These are phyloP conservation scores for Candida krabiensis DNA, from an alignment of 805 yeast genomes.

Conservation along the genomic window DNA sequence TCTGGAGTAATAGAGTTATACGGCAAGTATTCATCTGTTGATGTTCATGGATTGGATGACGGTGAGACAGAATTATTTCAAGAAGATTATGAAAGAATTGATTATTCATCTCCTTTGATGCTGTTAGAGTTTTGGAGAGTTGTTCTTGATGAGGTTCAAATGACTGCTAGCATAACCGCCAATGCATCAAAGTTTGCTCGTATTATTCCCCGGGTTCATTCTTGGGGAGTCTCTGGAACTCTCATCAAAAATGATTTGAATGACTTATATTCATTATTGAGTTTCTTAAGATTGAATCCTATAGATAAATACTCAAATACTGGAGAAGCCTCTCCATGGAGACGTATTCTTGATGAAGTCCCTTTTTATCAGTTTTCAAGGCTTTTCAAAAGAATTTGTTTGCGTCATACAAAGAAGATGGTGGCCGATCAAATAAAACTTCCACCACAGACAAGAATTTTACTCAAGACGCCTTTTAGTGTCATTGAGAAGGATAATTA, in stretches of 20 bases:
- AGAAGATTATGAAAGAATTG: conserved; percentile 35
- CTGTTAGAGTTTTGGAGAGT: conserved; percentile 86
- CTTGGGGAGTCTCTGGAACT: conserved; percentile 98
- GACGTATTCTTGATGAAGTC: conserved; percentile 23
- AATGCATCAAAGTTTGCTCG: conserved; percentile 80
- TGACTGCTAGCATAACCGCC: conserved; percentile 73
- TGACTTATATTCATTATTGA: conserved; percentile 71
- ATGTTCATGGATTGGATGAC: conserved; percentile 17
- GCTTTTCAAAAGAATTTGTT: conserved; percentile 54
- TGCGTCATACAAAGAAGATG: conserved; percentile 84
- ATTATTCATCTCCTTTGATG: conserved; percentile 80
- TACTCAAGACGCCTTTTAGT: conserved; percentile 73
- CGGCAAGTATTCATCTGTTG: conserved; percentile 6
- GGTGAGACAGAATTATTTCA: conserved; percentile 20
- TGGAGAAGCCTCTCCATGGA: conserved; percentile 30
- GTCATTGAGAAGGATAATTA: conserved; percentile 86
- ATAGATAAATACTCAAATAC: conserved; percentile 38
- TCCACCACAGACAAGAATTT: conserved; percentile 74
- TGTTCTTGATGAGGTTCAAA: conserved; percentile 91
- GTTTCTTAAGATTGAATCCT: conserved; percentile 68
- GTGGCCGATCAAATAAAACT: conserved; percentile 73
- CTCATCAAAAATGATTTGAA: conserved; percentile 68
- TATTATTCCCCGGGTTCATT: conserved; percentile 77
- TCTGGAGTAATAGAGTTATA: background rate
- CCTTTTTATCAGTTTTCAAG: conserved; percentile 42